phyloP scores from a whole-genome alignment of 768 basidiomycete genomes.

The Boletellus sp. region DNA sequence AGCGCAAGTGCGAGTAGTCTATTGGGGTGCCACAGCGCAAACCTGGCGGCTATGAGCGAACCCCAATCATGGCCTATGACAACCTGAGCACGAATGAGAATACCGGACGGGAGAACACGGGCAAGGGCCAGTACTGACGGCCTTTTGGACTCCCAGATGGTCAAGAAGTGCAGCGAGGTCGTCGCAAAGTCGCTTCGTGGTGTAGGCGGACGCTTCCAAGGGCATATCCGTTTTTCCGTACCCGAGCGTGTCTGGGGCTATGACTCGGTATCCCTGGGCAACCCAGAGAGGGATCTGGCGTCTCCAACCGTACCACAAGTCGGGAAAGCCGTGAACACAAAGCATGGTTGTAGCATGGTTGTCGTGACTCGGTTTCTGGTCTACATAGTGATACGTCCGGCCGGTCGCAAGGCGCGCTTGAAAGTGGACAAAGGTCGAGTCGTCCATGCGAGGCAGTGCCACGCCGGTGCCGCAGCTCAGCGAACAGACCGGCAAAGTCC shows the following conservation, averaged over 20 bases:
- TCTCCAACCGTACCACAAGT: constrained; percentile 70
- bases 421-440: constrained; percentile 36
- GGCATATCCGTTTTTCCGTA: constrained; percentile 67
- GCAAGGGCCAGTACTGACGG: constrained; percentile 39
- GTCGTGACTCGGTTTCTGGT: constrained; percentile 52
- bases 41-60: constrained; percentile 54
- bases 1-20: constrained; percentile 55
- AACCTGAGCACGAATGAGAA: constrained; percentile 36
- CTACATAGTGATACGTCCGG: constrained; percentile 66
- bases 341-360: constrained; percentile 47
- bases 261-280: constrained; percentile 54
- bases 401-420: constrained; percentile 54
- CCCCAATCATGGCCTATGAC: constrained; percentile 86
- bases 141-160: constrained; percentile 45
- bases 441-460: constrained; percentile 15
- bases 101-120: background rate
- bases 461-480: constrained; percentile 23
- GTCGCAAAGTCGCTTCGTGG: constrained; percentile 53
- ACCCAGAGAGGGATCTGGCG: constrained; percentile 73
- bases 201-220: constrained; percentile 48
- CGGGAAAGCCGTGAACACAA: constrained; percentile 82
- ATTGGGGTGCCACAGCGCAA: constrained; percentile 71
- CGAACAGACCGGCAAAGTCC: constrained; percentile 26
- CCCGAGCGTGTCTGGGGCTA: constrained; percentile 51
- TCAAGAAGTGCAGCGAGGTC: constrained; percentile 70